phyloP scores from a whole-genome alignment of 208 protist genomes.

The Angomonas deanei region DNA sequence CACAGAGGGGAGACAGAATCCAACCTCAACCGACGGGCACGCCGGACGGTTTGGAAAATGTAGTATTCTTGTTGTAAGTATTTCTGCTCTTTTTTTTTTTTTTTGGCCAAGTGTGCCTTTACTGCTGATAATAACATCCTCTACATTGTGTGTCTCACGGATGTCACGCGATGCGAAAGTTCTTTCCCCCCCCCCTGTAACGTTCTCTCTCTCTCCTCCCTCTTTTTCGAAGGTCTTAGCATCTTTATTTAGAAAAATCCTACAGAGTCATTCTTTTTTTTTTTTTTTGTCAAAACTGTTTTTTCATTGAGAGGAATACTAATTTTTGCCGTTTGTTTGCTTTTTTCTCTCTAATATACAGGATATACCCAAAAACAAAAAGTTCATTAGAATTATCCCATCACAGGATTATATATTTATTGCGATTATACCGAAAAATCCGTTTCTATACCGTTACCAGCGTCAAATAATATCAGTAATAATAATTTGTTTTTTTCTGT shows the following conservation, averaged over 20 bases:
- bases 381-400: no score
- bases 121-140: neutral
- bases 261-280: constrained; percentile 7
- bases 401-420: no score
- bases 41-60: neutral
- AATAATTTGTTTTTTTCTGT: no score
- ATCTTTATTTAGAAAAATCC: neutral
- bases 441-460: neutral
- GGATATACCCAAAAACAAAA: no score
- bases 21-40: neutral
- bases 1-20: no score
- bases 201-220: neutral
- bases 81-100: neutral
- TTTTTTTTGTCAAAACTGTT: neutral
- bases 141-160: neutral
- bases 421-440: neutral
- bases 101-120: neutral
- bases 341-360: no score
- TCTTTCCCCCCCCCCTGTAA: neutral
- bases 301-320: no score
- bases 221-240: neutral
- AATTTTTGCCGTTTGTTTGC: no score
- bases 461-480: neutral
- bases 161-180: neutral
- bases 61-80: neutral